A percentile compares a stretch with the other conserved stretches of the same genome.
These are phyloP conservation scores for Syncephalastrum contaminatum DNA, from an alignment of 371 early-diverging fungal species.

Conservation along the genomic window DNA sequence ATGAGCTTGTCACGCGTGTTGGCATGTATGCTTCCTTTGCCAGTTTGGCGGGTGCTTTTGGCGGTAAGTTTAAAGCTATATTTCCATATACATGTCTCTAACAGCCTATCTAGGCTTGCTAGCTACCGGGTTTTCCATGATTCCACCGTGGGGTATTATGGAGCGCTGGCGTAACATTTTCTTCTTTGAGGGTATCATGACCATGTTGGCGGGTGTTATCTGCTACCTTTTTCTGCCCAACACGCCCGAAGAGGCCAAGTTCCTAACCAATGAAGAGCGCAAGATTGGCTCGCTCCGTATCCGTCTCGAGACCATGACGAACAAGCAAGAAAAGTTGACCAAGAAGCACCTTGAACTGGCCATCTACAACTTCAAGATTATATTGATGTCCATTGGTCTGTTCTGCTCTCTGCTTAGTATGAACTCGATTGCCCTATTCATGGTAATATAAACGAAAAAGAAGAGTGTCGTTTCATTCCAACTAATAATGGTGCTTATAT, in stretches of 20 bases:
- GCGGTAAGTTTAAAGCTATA: constrained; percentile 42
- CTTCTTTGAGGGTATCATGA: constrained; percentile 35
- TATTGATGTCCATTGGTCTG: constrained; percentile 36
- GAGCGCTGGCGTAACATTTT: constrained; percentile 52
- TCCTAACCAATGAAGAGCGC: constrained; percentile 57
- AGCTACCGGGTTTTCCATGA: constrained; percentile 12
- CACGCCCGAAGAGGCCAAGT: constrained; percentile 52
- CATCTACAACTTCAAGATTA: constrained; percentile 46
- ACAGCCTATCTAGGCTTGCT: constrained; percentile 11
- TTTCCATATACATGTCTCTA: too few relatives aligned
- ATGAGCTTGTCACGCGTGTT: constrained; percentile 32
- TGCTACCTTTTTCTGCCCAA: constrained; percentile 51
- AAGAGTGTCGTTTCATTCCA: not conserved
- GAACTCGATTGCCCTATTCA: constrained; percentile 47
- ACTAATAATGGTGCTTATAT: not conserved
- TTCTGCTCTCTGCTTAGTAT: constrained; percentile 34
- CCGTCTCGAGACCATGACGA: constrained; percentile 33
- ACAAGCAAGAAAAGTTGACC: constrained; percentile 28
- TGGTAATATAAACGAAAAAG: constrained; percentile 13
- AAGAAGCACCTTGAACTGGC: constrained; percentile 38
- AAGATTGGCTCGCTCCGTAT: constrained; percentile 39
- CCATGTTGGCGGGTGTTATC: constrained; percentile 22
- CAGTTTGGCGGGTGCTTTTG: constrained; percentile 43
- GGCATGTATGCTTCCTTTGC: constrained; percentile 43
- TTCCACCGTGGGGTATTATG: constrained; percentile 24